Conservation (phyloP, 192 early-diverging fungal genomes). For the Gaertneriomyces semiglobifer region DNA sequence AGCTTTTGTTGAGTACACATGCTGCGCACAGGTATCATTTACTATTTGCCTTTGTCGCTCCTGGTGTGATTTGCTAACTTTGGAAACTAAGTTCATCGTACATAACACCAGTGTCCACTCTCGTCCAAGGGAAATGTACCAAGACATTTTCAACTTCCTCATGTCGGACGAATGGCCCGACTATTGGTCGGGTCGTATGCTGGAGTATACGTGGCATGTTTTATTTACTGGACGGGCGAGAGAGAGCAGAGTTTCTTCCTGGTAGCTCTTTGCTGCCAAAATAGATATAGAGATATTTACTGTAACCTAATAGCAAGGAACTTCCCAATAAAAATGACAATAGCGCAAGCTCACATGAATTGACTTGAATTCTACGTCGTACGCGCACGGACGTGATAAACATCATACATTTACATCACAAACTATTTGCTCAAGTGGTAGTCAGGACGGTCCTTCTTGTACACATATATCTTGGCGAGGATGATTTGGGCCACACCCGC, state of each 20-base stretch:
- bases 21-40: slow-evolving; percentile 8
- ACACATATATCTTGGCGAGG: slow-evolving; percentile 47
- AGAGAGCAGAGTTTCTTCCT: no score
- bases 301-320: no score
- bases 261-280: no score
- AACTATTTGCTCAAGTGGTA: background rate
- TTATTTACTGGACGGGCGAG: background rate
- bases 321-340: no score
- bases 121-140: background rate
- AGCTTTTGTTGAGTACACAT: background rate
- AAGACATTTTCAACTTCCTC: background rate
- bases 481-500: slow-evolving; percentile 41
- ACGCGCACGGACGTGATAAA: no score
- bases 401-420: no score
- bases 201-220: slow-evolving; percentile 9
- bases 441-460: slow-evolving; percentile 36
- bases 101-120: background rate
- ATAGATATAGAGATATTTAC: no score
- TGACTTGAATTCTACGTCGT: no score
- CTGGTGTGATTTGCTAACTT: background rate
- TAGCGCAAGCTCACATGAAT: no score
- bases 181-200: slow-evolving; percentile 1
- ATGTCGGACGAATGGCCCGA: background rate
- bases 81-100: background rate
- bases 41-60: background rate